Evolutionary conservation across 768 basidiomycete species (phyloP).

Genomic region (Boletus huronensis): DNA sequence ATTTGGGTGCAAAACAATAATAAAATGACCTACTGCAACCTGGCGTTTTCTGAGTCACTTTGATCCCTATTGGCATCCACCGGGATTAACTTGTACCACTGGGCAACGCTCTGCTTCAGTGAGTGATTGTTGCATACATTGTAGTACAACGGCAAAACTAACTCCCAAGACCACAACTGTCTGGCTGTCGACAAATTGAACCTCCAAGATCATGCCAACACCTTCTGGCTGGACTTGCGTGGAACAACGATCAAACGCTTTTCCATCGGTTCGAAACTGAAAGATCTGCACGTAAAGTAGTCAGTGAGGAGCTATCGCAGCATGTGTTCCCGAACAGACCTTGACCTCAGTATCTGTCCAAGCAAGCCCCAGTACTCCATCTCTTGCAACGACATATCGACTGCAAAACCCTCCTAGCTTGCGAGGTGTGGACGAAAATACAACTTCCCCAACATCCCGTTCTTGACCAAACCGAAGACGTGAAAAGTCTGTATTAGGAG

Average conservation of each 20-base stretch:
- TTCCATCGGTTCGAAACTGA: slow-evolving; percentile 13
- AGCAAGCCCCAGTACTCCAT: slow-evolving; percentile 37
- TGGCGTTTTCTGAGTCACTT: slow-evolving; percentile 5
- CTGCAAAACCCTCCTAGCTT: slow-evolving; percentile 16
- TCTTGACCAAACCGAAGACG: slow-evolving; percentile 28
- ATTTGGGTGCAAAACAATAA: not conserved
- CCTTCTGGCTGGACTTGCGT: slow-evolving; percentile 18
- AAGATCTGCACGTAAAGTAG: slow-evolving; percentile 13
- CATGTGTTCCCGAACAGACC: slow-evolving; percentile 12
- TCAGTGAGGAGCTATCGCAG: not conserved
- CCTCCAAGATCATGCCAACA: slow-evolving; percentile 18
- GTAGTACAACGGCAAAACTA: not conserved
- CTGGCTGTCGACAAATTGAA: slow-evolving; percentile 23
- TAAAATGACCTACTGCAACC: slow-evolving; percentile 19
- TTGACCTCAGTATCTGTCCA: slow-evolving; percentile 44
- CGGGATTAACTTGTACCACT: slow-evolving; percentile 19
- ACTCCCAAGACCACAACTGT: slow-evolving; percentile 26
- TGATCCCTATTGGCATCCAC: slow-evolving; percentile 10
- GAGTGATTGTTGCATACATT: slow-evolving; percentile 1
- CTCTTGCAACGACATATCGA: slow-evolving; percentile 21
- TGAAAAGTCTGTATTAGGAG: slow-evolving; percentile 19
- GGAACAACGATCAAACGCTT: not conserved
- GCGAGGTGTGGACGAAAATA: slow-evolving; percentile 13
- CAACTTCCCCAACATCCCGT: slow-evolving; percentile 13
- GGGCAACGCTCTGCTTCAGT: slow-evolving; percentile 8